Evolutionary conservation across 495 filamentous ascomycete genomes (phyloP), one percentile per base, ranked within the genome.

Genomic region (Neurospora africana): DNA sequence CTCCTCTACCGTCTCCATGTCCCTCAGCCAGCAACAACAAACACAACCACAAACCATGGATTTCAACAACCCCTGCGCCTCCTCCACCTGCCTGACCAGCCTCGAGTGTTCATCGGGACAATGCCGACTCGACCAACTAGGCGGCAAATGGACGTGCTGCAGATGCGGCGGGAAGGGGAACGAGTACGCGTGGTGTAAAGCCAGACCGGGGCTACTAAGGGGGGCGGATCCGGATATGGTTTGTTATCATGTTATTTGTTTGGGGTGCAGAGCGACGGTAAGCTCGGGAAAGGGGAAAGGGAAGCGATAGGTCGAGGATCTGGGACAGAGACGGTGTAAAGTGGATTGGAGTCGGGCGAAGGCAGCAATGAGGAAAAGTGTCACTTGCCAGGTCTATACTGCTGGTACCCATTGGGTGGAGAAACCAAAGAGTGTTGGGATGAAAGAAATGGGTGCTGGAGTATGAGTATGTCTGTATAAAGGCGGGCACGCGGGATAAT

Each of bases 111-210:
- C 74, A 27, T 81, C 81, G 5, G 82, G 83, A 7, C 77, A 75
- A 35, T 86, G 84, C 72, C 72, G 82, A n/a, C 78, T 83, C n/a
- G 78, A 79, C 33, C 79, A 83, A 27, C 78, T 83, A 19, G 78
- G 77, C 23, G 82, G 83, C 3, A 68, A 79, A 19, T 86, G 84
- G 83, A 73, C 72, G 35, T 86, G 83, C 68, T 86, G 83, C 75
- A 77, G 74, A 39, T 86, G 84, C 61, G 72, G 74, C 5, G 78
- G 84, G 1, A 81, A 80, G 5, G 81, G 78, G 9, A 85, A 86
- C 61, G 75, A 76, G 41, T 79, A 81, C 39, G 77, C 53, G 13
- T 61, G 53, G 53, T 61, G 53, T 33, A 61, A 61, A 19, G 53
- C 53, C 0, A 3, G 53, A 1, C 53, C 53, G 21, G 53, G 53